Evolutionary conservation across 306 rosid species (phyloP), one percentile per base, ranked within the genome.

Genomic region (Rosa lucieae): DNA sequence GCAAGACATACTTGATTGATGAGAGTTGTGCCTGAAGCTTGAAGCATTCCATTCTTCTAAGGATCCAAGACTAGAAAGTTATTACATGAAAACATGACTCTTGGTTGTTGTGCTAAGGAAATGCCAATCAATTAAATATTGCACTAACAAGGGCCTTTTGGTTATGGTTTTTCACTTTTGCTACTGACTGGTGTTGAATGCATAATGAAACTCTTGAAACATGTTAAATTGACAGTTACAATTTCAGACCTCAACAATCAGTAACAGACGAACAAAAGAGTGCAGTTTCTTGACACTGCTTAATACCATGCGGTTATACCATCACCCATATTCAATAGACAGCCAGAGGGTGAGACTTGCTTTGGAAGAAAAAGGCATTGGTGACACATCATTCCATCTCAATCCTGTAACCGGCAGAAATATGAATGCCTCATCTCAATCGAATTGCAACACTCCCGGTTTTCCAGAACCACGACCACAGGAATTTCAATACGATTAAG

Each of bases 261-360:
- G 84, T 63, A 74, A 59, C 55, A 80, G 26, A 73, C 5, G 11
- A 62, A 8, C 35, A 32, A 32, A 32, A 32, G 35, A 32, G 17
- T 26, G 35, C 21, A 43, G 70, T 49, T 26, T 82, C 70, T 35
- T 82, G 26, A 49, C 47, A 42, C 49, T 77, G 65, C 59, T 78
- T 69, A 75, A 66, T 80, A 86, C 74, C 58, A 96, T 96, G 98
- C 99, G 93, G 89, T 79, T 96, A 32, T 91, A 93, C 86, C 99
- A 96, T 85, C 99, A 96, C 78, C 99, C 97, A 0, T 91, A 84
- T 87, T 94, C 97, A 78, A 75, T 91, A 84, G 89, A 91, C 71
- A 93, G 98, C 88, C 97, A 90, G 84, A 93, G 87, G 80, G 99
- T 90, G 85, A 91, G 99, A 72, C 93, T 96, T 44, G 98, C 94